Evolutionary conservation across 352 stramenopile species (phyloP).

Genomic region (Globisporangium megalacanthum): DNA sequence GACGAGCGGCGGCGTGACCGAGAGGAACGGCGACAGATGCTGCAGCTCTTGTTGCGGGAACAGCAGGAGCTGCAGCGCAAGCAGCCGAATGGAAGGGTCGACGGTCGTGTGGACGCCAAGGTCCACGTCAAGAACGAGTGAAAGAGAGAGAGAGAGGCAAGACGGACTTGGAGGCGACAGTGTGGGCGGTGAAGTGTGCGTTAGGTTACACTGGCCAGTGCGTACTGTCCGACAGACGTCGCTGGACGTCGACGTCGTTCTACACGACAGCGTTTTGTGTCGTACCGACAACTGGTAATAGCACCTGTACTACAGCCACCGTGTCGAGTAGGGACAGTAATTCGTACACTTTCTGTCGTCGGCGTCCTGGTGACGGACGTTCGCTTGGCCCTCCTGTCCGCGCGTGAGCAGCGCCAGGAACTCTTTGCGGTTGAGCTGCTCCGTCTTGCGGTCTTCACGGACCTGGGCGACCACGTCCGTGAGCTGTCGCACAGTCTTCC

Average conservation of each 20-base stretch:
- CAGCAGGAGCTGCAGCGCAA: conserved; percentile 6
- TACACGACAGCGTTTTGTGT: no score
- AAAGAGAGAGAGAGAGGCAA: background rate
- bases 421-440: background rate
- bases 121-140: background rate
- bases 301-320: no score
- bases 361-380: background rate
- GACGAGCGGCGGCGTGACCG: conserved; percentile 8
- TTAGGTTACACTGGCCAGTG: no score
- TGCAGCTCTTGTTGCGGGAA: conserved; percentile 9
- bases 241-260: no score
- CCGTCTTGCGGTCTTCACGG: background rate
- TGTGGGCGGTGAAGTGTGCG: background rate
- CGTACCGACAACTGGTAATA: no score
- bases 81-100: background rate
- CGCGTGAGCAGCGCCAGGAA: background rate
- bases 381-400: background rate
- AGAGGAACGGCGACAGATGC: conserved; percentile 8
- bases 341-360: no score
- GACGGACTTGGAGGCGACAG: background rate
- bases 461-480: background rate
- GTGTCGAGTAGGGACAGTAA: no score
- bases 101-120: background rate
- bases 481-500: background rate
- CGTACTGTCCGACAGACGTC: no score